A percentile compares a stretch with the other conserved stretches of the same genome.
Evolutionary conservation across 2,329 filamentous ascomycete genomes (phyloP).

Genomic region (Aspergillus sp.): DNA sequence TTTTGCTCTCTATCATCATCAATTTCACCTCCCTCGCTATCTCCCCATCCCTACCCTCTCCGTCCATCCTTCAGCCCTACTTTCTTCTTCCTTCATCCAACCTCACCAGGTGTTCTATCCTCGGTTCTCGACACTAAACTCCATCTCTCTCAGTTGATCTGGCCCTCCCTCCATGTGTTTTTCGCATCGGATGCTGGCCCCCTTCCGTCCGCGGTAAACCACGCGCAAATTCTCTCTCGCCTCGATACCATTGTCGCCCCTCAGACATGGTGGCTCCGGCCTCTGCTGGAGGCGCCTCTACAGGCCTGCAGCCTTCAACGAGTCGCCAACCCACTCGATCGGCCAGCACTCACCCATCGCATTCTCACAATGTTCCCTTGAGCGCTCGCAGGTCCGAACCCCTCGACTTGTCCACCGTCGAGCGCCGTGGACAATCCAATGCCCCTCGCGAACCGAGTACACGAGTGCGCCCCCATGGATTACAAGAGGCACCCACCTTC

Average conservation of each 20-base stretch:
- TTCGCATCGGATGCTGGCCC: slow-evolving; percentile 33
- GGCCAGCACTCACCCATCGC: slow-evolving; percentile 46
- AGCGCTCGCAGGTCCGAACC: slow-evolving; percentile 67
- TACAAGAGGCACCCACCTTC: slow-evolving; percentile 89
- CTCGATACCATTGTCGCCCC: slow-evolving; percentile 18
- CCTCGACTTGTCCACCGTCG: slow-evolving; percentile 84
- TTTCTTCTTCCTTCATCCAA: slow-evolving; percentile 14
- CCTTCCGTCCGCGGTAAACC: slow-evolving; percentile 32
- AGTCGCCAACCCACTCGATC: slow-evolving; percentile 41
- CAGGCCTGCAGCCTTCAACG: slow-evolving; percentile 36
- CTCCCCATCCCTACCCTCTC: slow-evolving; percentile 8
- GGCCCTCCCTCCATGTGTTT: slow-evolving; percentile 36
- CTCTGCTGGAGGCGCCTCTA: slow-evolving; percentile 42
- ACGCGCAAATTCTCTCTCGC: slow-evolving; percentile 24
- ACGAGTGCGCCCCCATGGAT: slow-evolving; percentile 76
- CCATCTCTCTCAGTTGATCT: slow-evolving; percentile 20
- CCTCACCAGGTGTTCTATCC: slow-evolving; percentile 13
- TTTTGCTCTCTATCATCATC: slow-evolving; percentile 19
- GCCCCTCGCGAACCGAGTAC: slow-evolving; percentile 75
- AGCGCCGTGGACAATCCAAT: slow-evolving; percentile 81
- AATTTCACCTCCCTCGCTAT: slow-evolving; percentile 16
- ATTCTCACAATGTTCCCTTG: slow-evolving; percentile 58
- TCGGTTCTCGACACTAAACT: slow-evolving; percentile 2
- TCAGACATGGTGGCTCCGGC: slow-evolving; percentile 50
- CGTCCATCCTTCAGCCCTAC: slow-evolving; percentile 8